Conservation (phyloP, 306 rosid genomes). For the Trifolium dubium region DNA sequence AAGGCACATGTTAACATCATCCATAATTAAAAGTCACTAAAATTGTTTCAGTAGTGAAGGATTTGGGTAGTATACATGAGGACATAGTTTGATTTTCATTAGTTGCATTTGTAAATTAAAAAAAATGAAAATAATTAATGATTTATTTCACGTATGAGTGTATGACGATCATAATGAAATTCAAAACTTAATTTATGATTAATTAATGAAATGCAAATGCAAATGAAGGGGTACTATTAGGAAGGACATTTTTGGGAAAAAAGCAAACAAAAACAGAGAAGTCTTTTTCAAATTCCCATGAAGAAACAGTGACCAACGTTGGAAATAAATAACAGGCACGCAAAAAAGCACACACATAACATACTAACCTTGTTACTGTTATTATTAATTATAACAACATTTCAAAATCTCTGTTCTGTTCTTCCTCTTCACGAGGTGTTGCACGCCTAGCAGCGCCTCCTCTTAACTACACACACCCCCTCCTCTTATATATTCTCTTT, state of each 20-base stretch:
- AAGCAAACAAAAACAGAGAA: neutral
- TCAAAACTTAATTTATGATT: neutral
- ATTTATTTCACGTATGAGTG: neutral
- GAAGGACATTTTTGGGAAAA: neutral
- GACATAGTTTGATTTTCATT: too few species aligned
- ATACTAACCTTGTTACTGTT: conserved; percentile 6
- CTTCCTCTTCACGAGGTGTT: conserved; percentile 81
- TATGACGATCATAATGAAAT: neutral
- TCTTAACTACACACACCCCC: neutral
- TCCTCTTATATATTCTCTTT: too few species aligned
- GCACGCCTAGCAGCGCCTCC: conserved; percentile 56
- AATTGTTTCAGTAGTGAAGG: too few species aligned
- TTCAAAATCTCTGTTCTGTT: conserved; percentile 85
- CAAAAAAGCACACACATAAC: conserved; percentile 30
- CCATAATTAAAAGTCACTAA: too few species aligned
- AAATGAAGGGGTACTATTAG: neutral
- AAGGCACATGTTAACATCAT: too few species aligned
- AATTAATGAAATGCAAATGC: neutral
- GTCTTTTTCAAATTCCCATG: conserved; percentile 43
- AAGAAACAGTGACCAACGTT: conserved; percentile 35
- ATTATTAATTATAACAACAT: conserved; percentile 43
- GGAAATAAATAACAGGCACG: conserved; percentile 30
- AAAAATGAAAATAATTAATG: neutral
- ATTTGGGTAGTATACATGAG: too few species aligned
- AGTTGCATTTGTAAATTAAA: neutral